Base-by-base conservation (phyloP, 2,329 filamentous ascomycete species). In the Cryphonectria naterciae region DNA sequence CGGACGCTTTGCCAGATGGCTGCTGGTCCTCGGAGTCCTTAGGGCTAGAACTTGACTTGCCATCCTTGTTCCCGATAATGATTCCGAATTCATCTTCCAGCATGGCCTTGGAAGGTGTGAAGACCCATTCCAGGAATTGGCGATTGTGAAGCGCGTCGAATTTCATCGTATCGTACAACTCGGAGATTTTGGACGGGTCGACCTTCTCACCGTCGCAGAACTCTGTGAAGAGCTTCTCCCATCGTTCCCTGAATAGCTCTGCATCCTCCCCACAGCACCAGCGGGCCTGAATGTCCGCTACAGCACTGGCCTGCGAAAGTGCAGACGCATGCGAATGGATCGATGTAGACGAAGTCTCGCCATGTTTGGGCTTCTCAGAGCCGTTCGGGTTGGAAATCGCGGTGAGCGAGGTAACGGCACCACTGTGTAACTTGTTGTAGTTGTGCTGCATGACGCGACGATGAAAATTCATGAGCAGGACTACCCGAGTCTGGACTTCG, bases 161-260 rank as follows among this genome's bases (percentile, higher is more conserved):
- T 81, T 99, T 99, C 96, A 99, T 98, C 28, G 95, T 98, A 80
- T 99, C 96, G 80, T 99, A 99, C 2, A 99, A 87, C 83, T 99
- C 96, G 6, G 94, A 98, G 73, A 99, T 95, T 84, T 99, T 99
- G 85, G 95, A 97, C 25, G 97, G 97, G 80, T 99, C 96, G 25
- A 98, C 94, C 84, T 99, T 99, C 77, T 99, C 96, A 1, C 93
- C 92, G 79, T 99, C 97, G 75, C 93, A 96, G 77, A 99, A 99
- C 79, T 99, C 96, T 64, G 91, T 89, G 81, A 99, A 99, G 1
- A 99, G 87, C 83, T 99, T 99, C 82, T 98, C 96, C 96, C 96
- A 99, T 41, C 96, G 89, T 80, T 99, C 96, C 75, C 92, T 93
- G 85, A 99, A 99, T 1, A 99, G 86, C 75, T 97, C 93, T 0